phyloP scores from a whole-genome alignment of 129 eudicot genomes.

The Saposhnikovia divaricata region DNA sequence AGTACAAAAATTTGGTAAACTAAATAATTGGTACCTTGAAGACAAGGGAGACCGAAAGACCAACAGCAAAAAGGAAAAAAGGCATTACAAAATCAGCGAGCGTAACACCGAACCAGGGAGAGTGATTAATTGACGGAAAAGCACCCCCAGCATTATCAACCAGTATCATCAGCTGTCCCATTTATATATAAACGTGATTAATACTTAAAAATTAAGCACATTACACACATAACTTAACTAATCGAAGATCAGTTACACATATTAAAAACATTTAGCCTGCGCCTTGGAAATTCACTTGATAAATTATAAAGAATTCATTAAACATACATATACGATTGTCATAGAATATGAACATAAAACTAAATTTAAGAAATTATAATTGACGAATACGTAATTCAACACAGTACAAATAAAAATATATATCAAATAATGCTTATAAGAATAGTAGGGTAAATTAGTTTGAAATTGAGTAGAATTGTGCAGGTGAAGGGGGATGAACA shows the following conservation, averaged over 20 bases:
- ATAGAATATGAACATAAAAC: too few species aligned
- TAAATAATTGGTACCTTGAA: slow-evolving; percentile 42
- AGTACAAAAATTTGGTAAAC: background rate
- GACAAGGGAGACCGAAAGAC: slow-evolving; percentile 62
- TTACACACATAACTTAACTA: too few species aligned
- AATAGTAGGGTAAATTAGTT: too few species aligned
- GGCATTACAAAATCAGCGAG: slow-evolving; percentile 97
- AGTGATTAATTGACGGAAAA: slow-evolving; percentile 79
- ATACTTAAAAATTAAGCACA: background rate
- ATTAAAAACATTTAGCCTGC: too few species aligned
- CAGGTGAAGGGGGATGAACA: background rate
- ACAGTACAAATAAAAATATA: background rate
- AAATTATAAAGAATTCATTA: too few species aligned
- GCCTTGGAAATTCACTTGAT: too few species aligned
- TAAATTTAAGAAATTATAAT: too few species aligned
- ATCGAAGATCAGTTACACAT: too few species aligned
- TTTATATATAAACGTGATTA: background rate
- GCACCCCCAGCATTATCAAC: slow-evolving; percentile 91
- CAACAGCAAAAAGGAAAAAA: slow-evolving; percentile 77
- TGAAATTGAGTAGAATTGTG: too few species aligned
- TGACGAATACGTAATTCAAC: background rate
- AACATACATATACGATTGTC: too few species aligned
- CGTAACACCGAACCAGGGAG: slow-evolving; percentile 93
- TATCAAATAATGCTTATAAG: too few species aligned
- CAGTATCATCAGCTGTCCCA: slow-evolving; percentile 79